Evolutionary conservation across 495 filamentous ascomycete species (phyloP).

Genomic region (Podospora didyma): DNA sequence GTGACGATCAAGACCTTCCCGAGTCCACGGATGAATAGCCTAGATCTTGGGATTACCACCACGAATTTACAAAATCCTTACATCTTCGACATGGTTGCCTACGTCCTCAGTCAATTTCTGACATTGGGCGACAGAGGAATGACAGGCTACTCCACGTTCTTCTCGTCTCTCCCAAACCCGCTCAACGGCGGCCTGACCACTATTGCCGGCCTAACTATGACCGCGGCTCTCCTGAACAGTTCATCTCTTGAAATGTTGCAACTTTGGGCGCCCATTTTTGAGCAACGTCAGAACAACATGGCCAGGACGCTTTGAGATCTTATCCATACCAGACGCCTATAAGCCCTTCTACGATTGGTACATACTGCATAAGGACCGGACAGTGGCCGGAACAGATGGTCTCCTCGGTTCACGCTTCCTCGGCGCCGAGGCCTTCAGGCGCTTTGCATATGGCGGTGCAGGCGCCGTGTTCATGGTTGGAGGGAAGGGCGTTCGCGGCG

Average conservation of each 20-base stretch:
- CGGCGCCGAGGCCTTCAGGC: conserved; percentile 24
- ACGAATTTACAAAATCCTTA: conserved; percentile 5
- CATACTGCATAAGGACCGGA: conserved; percentile 28
- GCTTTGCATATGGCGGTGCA: background rate
- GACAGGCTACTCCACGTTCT: conserved; percentile 33
- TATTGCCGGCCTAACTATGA: conserved; percentile 31
- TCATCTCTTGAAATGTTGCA: conserved; percentile 34
- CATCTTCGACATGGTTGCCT: conserved; percentile 32
- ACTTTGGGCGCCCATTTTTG: conserved; percentile 38
- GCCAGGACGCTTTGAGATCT: conserved; percentile 30
- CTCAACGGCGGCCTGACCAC: conserved; percentile 14
- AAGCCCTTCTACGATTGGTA: conserved; percentile 48
- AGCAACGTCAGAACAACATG: conserved; percentile 43
- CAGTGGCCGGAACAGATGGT: conserved; percentile 33
- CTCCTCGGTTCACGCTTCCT: conserved; percentile 41
- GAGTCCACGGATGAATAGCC: conserved; percentile 21
- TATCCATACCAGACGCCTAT: conserved; percentile 36
- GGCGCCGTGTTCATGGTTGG: conserved; percentile 27
- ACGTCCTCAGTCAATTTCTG: conserved; percentile 34
- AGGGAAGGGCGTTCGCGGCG: conserved; percentile 32
- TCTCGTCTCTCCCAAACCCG: conserved; percentile 23
- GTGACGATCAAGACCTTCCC: conserved; percentile 45
- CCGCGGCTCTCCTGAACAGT: conserved; percentile 21
- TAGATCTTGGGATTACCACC: conserved; percentile 14
- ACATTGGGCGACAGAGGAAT: conserved; percentile 32